A percentile compares a stretch with the other conserved stretches of the same genome.
Conservation (phyloP, 2,329 filamentous ascomycete species). For the Ramichloridium luteum region DNA sequence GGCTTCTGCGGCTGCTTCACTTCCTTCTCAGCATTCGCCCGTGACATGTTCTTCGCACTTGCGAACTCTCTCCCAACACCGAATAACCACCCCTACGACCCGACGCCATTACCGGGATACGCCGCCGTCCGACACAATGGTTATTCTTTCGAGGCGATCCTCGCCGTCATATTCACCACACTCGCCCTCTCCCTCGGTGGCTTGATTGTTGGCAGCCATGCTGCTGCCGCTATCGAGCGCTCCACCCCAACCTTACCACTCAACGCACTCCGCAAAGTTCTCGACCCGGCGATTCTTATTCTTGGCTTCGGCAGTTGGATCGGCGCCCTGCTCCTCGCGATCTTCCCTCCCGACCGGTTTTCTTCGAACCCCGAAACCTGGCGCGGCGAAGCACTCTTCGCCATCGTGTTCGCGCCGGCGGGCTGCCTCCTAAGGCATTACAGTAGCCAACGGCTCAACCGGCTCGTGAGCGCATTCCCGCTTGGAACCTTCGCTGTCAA, state of each 20-base stretch:
- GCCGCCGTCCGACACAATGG: constrained; percentile 49
- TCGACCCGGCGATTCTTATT: constrained; percentile 53
- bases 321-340: constrained; percentile 58
- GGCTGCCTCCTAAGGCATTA: constrained; percentile 71
- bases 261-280: constrained; percentile 40
- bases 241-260: constrained; percentile 51
- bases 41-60: constrained; percentile 66
- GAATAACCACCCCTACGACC: constrained; percentile 27
- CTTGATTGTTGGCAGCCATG: constrained; percentile 60
- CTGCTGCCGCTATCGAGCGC: constrained; percentile 51
- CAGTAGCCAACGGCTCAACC: constrained; percentile 58
- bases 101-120: constrained; percentile 2
- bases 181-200: constrained; percentile 57
- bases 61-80: constrained; percentile 58
- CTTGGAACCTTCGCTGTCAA: constrained; percentile 80
- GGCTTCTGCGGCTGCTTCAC: constrained; percentile 87
- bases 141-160: constrained; percentile 69
- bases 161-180: constrained; percentile 63
- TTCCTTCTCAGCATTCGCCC: constrained; percentile 75
- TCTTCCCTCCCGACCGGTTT: constrained; percentile 57
- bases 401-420: constrained; percentile 68
- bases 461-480: constrained; percentile 54
- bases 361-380: constrained; percentile 53
- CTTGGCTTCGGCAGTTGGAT: constrained; percentile 67
- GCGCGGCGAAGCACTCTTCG: constrained; percentile 64